Conservation (phyloP, 495 filamentous ascomycete genomes). For the Penicillium simplicissimum region DNA sequence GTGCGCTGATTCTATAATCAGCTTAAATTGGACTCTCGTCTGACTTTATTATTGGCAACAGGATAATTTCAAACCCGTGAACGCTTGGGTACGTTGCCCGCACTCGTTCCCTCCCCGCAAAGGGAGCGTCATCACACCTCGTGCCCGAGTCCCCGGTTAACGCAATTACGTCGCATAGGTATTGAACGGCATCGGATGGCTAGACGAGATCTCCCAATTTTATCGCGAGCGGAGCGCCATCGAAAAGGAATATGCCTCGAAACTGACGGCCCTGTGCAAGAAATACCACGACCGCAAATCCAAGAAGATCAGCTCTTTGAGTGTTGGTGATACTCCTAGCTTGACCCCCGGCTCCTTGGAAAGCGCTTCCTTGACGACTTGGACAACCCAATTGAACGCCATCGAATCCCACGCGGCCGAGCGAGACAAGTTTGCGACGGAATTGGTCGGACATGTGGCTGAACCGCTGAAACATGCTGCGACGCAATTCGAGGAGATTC, state of each 20-base stretch:
- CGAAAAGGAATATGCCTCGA: conserved; percentile 93
- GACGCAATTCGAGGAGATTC: conserved; percentile 81
- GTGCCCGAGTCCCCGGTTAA: conserved; percentile 28
- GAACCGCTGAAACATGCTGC: conserved; percentile 77
- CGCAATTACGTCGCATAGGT: conserved; percentile 52
- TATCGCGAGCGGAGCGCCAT: conserved; percentile 92
- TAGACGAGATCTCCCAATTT: conserved; percentile 96
- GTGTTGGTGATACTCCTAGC: conserved; percentile 89
- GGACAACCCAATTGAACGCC: conserved; percentile 88
- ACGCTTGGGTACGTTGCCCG: conserved; percentile 69
- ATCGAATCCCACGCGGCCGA: conserved; percentile 86
- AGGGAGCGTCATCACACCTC: conserved; percentile 22
- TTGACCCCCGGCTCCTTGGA: conserved; percentile 96
- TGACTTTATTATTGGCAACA: conserved; percentile 32
- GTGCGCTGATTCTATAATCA: conserved; percentile 40
- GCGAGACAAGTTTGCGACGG: conserved; percentile 78
- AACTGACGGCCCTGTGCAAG: conserved; percentile 82
- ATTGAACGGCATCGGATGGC: conserved; percentile 82
- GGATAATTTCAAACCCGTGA: conserved; percentile 95
- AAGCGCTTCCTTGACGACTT: conserved; percentile 93
- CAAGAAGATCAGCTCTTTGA: conserved; percentile 82
- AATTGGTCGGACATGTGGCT: conserved; percentile 75
- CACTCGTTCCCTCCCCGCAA: conserved; percentile 22
- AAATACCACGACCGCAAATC: conserved; percentile 97
- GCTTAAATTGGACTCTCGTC: background rate